Conservation (phyloP, 306 rosid species). For the Aeschynomene evenia region DNA sequence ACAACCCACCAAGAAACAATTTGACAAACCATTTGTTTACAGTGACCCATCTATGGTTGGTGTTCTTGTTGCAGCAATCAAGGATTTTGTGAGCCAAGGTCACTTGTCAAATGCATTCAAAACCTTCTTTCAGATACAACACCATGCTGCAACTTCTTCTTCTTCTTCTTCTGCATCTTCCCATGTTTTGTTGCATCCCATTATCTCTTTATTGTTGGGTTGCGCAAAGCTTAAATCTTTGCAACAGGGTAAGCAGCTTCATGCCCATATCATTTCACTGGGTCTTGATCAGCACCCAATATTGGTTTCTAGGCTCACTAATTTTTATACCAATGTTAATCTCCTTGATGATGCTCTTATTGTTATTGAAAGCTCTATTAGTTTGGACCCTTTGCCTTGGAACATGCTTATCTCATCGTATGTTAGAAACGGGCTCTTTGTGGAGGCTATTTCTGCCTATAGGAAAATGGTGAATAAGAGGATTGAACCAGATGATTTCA, state of each 20-base stretch:
- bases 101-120: constrained; percentile 63
- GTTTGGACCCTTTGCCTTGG: constrained; percentile 71
- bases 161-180: constrained; percentile 36
- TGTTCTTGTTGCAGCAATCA: constrained; percentile 57
- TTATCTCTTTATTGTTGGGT: constrained; percentile 54
- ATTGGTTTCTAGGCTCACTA: constrained; percentile 68
- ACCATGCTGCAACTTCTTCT: constrained; percentile 12
- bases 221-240: constrained; percentile 49
- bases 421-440: constrained; percentile 53
- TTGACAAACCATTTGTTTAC: constrained; percentile 25
- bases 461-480: constrained; percentile 61
- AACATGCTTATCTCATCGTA: constrained; percentile 65
- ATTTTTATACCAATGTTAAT: constrained; percentile 51
- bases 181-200: constrained; percentile 44
- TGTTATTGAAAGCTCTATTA: constrained; percentile 47
- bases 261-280: constrained; percentile 49
- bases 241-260: constrained; percentile 70
- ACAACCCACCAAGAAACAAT: constrained; percentile 33
- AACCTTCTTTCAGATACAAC: constrained; percentile 47
- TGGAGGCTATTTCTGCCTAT: constrained; percentile 57
- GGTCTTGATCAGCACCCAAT: constrained; percentile 58
- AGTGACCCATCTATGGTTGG: constrained; percentile 51
- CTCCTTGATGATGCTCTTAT: constrained; percentile 53
- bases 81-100: constrained; percentile 41
- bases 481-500: constrained; percentile 68